Base-by-base conservation (phyloP, 202 grass and related monocot genomes). In the Digitaria exilis region DNA sequence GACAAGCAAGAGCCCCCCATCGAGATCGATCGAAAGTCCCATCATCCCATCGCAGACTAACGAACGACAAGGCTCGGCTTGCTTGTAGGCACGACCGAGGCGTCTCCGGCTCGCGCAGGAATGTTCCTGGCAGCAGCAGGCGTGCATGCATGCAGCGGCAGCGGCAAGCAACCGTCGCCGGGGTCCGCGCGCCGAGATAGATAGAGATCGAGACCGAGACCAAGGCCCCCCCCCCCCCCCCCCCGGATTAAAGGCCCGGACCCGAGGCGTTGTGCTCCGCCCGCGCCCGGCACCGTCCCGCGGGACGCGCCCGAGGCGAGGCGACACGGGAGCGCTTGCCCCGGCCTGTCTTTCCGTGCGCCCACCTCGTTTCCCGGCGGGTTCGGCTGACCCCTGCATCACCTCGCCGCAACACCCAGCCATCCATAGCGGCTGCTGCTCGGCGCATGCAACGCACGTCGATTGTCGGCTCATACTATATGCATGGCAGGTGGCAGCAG, bases 201-300 rank as follows among this genome's bases (percentile, higher is more conserved):
- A 2, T 2, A 34, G 32, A 34, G 32, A 34, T 34, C 32, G 32
- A 34, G 49, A n/a, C 51, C 51, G 48, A 12, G 5, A n/a, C n/a
- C n/a, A n/a, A n/a, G n/a, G n/a, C n/a, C n/a, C n/a, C n/a, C n/a
- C n/a, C n/a, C n/a, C n/a, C n/a, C n/a, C n/a, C n/a, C n/a, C n/a
- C n/a, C n/a, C n/a, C n/a, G n/a, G n/a, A n/a, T n/a, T n/a, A n/a
- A n/a, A n/a, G n/a, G n/a, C n/a, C 50, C 14, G 22, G 49, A 46
- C 78, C 77, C 78, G 51, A 87, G 71, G 71, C 71, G 7, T 82
- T 17, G 71, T 75, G 85, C 52, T 82, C 84, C 56, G 32, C 65
- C 70, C 70, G 37, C 62, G 84, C 70, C 70, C 69, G 77, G 75
- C 83, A 85, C 66, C 83, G 56, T 17, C 55, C 70, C 77, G 59